These are phyloP conservation scores for Cercospora janseana DNA, from an alignment of 2,329 filamentous ascomycete species.

Conservation along the genomic window DNA sequence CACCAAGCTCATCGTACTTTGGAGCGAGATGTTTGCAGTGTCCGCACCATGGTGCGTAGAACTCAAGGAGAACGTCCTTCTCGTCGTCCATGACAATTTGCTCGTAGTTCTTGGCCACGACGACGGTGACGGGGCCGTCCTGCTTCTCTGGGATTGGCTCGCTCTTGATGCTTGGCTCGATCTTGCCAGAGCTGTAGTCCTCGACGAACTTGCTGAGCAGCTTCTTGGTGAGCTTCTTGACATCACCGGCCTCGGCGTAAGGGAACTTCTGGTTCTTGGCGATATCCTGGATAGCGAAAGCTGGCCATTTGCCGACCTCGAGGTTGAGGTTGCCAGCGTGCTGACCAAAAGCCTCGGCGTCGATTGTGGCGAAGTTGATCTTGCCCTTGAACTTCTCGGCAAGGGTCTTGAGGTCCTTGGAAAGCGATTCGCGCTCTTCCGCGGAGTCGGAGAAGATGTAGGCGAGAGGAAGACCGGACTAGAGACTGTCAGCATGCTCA, in stretches of 20 bases:
- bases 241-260: slow-evolving; percentile 65
- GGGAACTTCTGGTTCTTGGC: slow-evolving; percentile 97
- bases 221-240: slow-evolving; percentile 71
- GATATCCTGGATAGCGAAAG: slow-evolving; percentile 95
- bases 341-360: slow-evolving; percentile 88
- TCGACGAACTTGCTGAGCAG: slow-evolving; percentile 79
- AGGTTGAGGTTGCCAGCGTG: slow-evolving; percentile 97
- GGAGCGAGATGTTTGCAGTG: slow-evolving; percentile 68
- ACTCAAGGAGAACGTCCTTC: slow-evolving; percentile 97
- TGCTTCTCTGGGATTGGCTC: slow-evolving; percentile 93
- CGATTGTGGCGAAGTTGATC: slow-evolving; percentile 97
- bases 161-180: slow-evolving; percentile 96
- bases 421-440: slow-evolving; percentile 81
- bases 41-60: slow-evolving; percentile 86
- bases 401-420: slow-evolving; percentile 75
- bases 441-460: slow-evolving; percentile 95
- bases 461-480: slow-evolving; percentile 83
- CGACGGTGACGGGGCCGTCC: slow-evolving; percentile 79
- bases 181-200: slow-evolving; percentile 79
- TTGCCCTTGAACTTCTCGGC: slow-evolving; percentile 90
- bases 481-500: background rate
- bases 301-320: slow-evolving; percentile 89
- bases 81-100: slow-evolving; percentile 85
- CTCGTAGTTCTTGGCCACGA: slow-evolving; percentile 93
- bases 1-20: slow-evolving; percentile 65